phyloP scores from a whole-genome alignment of 116 monocot genomes.

The Dioscorea cayenensis region DNA sequence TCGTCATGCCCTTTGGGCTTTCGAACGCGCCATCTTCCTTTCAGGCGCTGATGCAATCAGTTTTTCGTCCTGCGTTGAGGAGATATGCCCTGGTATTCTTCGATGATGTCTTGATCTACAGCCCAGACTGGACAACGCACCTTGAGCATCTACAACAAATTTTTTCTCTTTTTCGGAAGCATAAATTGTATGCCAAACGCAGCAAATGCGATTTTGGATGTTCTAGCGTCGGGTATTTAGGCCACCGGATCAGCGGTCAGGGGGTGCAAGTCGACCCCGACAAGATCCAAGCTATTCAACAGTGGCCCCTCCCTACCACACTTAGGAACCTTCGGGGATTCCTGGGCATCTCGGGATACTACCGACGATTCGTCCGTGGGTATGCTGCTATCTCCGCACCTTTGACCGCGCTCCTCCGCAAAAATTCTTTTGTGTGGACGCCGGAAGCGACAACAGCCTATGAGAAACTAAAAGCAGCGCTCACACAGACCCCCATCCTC shows the following conservation, averaged over 20 bases:
- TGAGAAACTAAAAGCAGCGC: neutral
- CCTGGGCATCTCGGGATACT: no score
- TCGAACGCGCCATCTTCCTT: neutral
- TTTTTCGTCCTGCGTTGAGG: neutral
- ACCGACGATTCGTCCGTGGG: no score
- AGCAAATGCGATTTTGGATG: no score
- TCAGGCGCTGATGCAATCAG: neutral
- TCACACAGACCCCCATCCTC: neutral
- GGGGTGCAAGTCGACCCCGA: no score
- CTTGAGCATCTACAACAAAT: neutral
- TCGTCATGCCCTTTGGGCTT: neutral
- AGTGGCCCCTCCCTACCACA: no score
- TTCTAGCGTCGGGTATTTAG: no score
- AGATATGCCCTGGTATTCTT: neutral
- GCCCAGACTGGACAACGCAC: neutral
- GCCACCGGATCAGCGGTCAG: no score
- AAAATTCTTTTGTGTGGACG: neutral
- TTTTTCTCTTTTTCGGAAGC: no score
- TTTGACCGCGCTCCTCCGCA: neutral
- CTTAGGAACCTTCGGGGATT: no score
- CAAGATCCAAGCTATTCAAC: no score
- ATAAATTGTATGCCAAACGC: no score
- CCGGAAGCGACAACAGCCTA: neutral
- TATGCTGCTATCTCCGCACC: no score
- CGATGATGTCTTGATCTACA: neutral